Percentiles rank a stretch among this genome's conserved stretches.
Conservation (phyloP, 1,284 basidiomycete genomes). For the Schizophyllum commune region DNA sequence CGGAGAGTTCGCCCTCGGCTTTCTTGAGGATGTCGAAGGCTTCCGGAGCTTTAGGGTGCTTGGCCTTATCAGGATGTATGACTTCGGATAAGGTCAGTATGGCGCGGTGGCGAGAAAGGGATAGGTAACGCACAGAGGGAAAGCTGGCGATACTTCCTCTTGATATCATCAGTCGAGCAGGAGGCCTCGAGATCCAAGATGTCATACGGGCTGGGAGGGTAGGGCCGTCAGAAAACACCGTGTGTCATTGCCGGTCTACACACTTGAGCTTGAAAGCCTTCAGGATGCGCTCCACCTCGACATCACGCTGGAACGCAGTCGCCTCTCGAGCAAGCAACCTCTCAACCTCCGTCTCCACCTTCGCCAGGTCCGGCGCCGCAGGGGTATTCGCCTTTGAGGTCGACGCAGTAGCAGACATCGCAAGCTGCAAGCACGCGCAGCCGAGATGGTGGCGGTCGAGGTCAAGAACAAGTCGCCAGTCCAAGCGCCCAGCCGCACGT, state of each 20-base stretch:
- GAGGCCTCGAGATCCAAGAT: constrained; percentile 61
- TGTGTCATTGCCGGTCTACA: constrained; percentile 16
- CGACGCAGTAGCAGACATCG: constrained; percentile 24
- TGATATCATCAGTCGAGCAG: constrained; percentile 63
- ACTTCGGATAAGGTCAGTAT: constrained; percentile 34
- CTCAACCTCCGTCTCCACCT: constrained; percentile 42
- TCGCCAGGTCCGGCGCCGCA: constrained; percentile 27
- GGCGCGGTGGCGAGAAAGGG: background rate
- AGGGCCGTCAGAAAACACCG: background rate
- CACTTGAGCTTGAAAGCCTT: constrained; percentile 83
- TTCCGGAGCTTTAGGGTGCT: constrained; percentile 72
- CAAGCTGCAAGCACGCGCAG: constrained; percentile 1
- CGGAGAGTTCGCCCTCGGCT: constrained; percentile 76
- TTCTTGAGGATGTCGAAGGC: constrained; percentile 82
- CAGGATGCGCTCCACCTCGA: constrained; percentile 80
- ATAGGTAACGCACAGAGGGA: constrained; percentile 60
- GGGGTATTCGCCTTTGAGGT: constrained; percentile 19
- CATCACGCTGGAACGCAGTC: constrained; percentile 74
- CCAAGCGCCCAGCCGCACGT: constrained; percentile 8
- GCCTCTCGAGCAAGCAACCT: constrained; percentile 70
- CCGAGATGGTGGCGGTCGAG: constrained; percentile 4
- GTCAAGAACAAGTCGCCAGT: constrained; percentile 4
- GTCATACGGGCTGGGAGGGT: constrained; percentile 59
- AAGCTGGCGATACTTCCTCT: constrained; percentile 74
- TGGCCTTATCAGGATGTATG: constrained; percentile 82